Evolutionary conservation across 768 basidiomycete species (phyloP), one percentile per base, ranked within the genome.

Genomic region (Cystofilobasidium bisporidii): DNA sequence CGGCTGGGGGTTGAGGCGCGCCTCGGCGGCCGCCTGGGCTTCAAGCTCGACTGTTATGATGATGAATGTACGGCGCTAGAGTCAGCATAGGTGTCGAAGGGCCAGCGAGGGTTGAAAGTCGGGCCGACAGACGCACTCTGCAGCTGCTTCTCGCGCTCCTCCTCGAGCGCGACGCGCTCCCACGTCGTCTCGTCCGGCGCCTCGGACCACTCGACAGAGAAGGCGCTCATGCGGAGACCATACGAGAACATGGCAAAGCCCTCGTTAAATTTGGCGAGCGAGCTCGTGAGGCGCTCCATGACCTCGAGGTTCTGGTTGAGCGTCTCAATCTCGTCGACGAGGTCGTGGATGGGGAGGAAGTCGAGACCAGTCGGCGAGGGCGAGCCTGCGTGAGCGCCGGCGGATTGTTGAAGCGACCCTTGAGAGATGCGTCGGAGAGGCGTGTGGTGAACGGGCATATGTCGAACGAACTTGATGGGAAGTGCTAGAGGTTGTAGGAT

Each of bases 151-250:
- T 56, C 53, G 26, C 53, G 53, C 53, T 56, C 53, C 30, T 56
- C 53, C 53, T 56, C 53, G 28, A 56, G 28, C 28, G 53, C 53
- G 26, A 56, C 53, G 30, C 53, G 53, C 53, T 56, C 53, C 53
- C 53, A 56, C 28, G 53, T 56, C 53, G 53, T 56, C 53, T 56
- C 53, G 28, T 56, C 59, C 33, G 59, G 59, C 36, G 86, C 90
- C 81, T 92, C 87, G 0, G 84, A 85, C 91, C 91, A 96, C 75
- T 96, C 92, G 0, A 86, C 86, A n/a, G 91, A 91, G 65, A 94
- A 82, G 2, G 90, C 85, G 74, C 93, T 91, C 90, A 97, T 94
- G 74, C 89, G 87, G 84, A 93, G 86, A 28, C 86, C 84, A 75
- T 92, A 93, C 15, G 94, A 77, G 83, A 86, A 93, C 74, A 88